Evolutionary conservation across 129 eudicot genomes (phyloP).

Genomic region (Cynara cardunculus): DNA sequence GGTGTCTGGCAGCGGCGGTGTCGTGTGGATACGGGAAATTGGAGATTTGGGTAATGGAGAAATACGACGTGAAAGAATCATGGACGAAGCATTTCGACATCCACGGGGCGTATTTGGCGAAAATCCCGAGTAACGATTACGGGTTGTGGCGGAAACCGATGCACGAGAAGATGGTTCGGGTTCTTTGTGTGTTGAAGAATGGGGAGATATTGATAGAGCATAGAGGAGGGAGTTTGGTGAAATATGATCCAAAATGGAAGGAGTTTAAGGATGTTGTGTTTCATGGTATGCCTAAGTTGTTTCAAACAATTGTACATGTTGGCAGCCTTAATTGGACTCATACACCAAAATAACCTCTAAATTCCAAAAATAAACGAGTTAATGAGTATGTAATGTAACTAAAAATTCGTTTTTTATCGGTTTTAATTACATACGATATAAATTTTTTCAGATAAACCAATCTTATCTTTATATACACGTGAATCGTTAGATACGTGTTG

Average conservation of each 20-base stretch:
- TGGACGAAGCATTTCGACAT: conserved; percentile 45
- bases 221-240: conserved; percentile 46
- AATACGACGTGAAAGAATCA: conserved; percentile 40
- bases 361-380: not conserved
- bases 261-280: conserved; percentile 39
- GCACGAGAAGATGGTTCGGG: conserved; percentile 38
- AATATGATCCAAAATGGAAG: conserved; percentile 43
- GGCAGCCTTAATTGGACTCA: conserved; percentile 46
- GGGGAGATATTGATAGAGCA: conserved; percentile 57
- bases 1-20: conserved; percentile 44
- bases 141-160: conserved; percentile 33
- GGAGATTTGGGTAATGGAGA: conserved; percentile 57
- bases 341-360: conserved; percentile 26
- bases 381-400: not conserved
- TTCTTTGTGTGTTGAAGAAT: conserved; percentile 38
- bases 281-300: conserved; percentile 54
- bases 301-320: conserved; percentile 53
- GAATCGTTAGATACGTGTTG: not conserved
- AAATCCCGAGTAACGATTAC: conserved; percentile 23
- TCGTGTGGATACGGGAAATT: conserved; percentile 35
- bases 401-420: not conserved
- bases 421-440: not conserved
- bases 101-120: conserved; percentile 34
- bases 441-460: not conserved
- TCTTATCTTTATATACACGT: not conserved